phyloP scores from a whole-genome alignment of 2,329 filamentous ascomycete genomes.

The Aspergillus jensenii region DNA sequence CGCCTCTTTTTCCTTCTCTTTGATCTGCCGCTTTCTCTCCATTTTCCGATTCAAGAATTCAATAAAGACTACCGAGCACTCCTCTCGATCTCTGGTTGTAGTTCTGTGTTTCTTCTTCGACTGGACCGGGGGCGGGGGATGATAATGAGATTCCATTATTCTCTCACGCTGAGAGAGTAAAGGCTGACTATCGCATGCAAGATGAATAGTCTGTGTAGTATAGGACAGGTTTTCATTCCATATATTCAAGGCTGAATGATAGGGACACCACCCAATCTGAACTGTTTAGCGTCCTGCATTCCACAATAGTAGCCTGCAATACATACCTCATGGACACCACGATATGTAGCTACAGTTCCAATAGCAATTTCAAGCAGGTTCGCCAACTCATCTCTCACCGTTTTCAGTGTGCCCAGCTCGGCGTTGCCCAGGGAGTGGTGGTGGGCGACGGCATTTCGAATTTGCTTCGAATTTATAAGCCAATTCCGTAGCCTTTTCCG shows the following conservation, averaged over 20 bases:
- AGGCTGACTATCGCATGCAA: not conserved
- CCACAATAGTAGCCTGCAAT: not conserved
- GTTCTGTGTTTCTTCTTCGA: not conserved
- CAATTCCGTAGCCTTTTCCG: not conserved
- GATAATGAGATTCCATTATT: not conserved
- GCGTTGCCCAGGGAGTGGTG: not conserved
- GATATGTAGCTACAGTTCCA: not conserved
- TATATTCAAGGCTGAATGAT: too few species aligned
- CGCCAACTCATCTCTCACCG: not conserved
- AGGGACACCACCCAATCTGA: not conserved
- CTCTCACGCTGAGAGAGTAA: not conserved
- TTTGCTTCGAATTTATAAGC: conserved; percentile 2
- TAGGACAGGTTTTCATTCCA: not conserved
- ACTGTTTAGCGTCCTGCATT: not conserved
- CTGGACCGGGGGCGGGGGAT: not conserved
- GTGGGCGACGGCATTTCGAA: conserved; percentile 8
- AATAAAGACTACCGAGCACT: too few species aligned
- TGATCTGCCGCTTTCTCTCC: not conserved
- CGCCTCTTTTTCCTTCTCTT: not conserved
- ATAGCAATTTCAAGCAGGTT: not conserved
- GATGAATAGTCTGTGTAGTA: not conserved
- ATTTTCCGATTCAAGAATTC: not conserved
- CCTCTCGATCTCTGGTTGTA: too few species aligned
- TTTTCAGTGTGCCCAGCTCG: not conserved
- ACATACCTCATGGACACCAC: not conserved